Base-by-base conservation (phyloP, 2,329 filamentous ascomycete species). In the Mollisiaceae sp. region DNA sequence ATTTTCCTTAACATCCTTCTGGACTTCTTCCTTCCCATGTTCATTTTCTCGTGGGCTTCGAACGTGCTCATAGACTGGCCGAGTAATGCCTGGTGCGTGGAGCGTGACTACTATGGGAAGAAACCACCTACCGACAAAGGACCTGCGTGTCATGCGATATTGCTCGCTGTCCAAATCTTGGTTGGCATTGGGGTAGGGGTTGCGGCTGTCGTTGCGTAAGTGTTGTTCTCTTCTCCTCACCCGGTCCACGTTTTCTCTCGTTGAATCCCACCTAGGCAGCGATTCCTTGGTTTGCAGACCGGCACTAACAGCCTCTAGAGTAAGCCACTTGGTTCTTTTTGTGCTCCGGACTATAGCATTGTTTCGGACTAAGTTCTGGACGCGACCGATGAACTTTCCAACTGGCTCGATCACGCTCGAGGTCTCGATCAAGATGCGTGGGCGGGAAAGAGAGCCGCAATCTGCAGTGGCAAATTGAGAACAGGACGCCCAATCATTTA, bases 341-440 rank as follows among this genome's bases (percentile, higher is more conserved):
- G n/a, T 59, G 18, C 38, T 59, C 20, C 18, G 56, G 43, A 43
- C 14, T 15, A 24, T 59, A 20, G n/a, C 56, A 8, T 24, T 59
- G 8, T 39, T 24, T 15, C 41, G 20, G 56, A 59, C 36, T 18
- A 59, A 43, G 38, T 41, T 41, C 22, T 59, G 56, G 56, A 59
- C 12, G 8, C 36, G 56, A 35, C 50, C 50, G 8, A 8, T 54
- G 27, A 27, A 27, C 24, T 35, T 54, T 24, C 50, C 50, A 18
- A 35, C 24, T 15, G 50, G 50, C 8, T n/a, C 18, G 24, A 12
- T 59, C 36, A 59, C 56, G 2, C 22, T 59, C 38, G 56, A 59
- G 36, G 56, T 43, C n/a, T 59, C 56, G 24, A 41, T 59, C 56
- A 59, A 41, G 20, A 36, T 59, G 12, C 56, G 24, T 43, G n/a